A percentile compares a stretch with the other conserved stretches of the same genome.
Evolutionary conservation across 306 rosid species (phyloP).

Genomic region (Dryas octopetala): DNA sequence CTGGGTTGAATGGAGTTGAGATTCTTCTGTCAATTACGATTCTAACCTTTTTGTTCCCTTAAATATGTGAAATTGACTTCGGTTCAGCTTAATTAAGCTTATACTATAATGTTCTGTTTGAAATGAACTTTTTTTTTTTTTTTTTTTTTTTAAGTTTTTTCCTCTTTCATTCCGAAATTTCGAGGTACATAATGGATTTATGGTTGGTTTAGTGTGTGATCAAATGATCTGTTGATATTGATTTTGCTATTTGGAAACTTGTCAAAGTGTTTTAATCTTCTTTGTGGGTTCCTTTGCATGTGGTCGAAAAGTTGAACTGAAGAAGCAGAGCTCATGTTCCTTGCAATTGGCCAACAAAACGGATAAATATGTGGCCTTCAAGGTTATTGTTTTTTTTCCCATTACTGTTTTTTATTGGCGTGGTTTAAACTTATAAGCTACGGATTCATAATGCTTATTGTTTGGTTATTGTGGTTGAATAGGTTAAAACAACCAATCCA

Average conservation of each 20-base stretch:
- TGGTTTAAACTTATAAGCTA: not conserved
- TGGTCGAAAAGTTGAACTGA: constrained; percentile 47
- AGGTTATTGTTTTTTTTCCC: constrained; percentile 29
- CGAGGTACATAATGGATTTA: not conserved
- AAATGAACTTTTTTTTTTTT: not conserved
- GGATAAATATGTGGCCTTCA: constrained; percentile 44
- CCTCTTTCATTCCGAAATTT: not conserved
- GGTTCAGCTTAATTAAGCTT: not conserved
- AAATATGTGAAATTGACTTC: not conserved
- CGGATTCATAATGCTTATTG: constrained; percentile 2
- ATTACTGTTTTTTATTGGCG: not conserved
- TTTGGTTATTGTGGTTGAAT: constrained; percentile 8
- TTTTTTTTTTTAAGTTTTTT: not conserved
- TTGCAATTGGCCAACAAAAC: constrained; percentile 51
- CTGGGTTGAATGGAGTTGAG: not conserved
- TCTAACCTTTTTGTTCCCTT: not conserved
- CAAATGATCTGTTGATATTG: constrained; percentile 5
- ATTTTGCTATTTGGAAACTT: not conserved
- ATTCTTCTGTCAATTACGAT: not conserved
- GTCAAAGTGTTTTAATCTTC: not conserved
- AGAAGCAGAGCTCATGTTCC: constrained; percentile 52
- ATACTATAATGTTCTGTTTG: not conserved
- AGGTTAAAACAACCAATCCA: constrained; percentile 55
- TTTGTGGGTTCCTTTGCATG: not conserved
- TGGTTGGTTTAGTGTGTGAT: not conserved